phyloP scores from a whole-genome alignment of 176 grass and related monocot genomes.

The Eragrostis nindensis region DNA sequence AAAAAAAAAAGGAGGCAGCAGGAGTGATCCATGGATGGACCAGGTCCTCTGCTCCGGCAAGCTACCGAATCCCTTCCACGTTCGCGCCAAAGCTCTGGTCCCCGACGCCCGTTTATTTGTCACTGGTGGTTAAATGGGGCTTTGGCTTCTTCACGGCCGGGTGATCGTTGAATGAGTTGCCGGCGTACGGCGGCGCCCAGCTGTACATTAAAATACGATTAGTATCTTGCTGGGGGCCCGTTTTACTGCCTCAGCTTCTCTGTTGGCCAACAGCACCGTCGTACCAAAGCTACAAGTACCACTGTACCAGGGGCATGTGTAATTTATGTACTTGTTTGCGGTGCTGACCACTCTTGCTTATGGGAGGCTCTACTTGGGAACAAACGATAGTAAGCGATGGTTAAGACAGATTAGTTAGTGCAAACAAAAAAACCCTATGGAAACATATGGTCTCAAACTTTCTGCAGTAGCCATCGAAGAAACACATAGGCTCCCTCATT shows the following conservation, averaged over 20 bases:
- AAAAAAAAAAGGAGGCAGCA: no score
- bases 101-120: background rate
- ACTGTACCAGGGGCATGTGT: background rate
- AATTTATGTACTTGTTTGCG: background rate
- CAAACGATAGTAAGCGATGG: no score
- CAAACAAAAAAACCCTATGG: no score
- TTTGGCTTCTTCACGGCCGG: background rate
- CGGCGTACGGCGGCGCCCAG: background rate
- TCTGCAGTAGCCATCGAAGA: no score
- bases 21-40: background rate
- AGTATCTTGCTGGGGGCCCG: background rate
- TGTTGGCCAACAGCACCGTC: background rate
- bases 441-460: no score
- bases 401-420: no score
- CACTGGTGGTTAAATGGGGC: background rate
- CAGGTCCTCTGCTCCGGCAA: background rate
- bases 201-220: background rate
- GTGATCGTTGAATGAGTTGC: background rate
- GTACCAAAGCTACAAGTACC: background rate
- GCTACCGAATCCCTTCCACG: no score
- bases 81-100: background rate
- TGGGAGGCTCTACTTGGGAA: no score
- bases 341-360: background rate
- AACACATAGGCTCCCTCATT: no score
- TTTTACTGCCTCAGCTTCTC: background rate